Evolutionary conservation across 805 yeast genomes (phyloP).

Genomic region (Diddensiella transvaalensis): DNA sequence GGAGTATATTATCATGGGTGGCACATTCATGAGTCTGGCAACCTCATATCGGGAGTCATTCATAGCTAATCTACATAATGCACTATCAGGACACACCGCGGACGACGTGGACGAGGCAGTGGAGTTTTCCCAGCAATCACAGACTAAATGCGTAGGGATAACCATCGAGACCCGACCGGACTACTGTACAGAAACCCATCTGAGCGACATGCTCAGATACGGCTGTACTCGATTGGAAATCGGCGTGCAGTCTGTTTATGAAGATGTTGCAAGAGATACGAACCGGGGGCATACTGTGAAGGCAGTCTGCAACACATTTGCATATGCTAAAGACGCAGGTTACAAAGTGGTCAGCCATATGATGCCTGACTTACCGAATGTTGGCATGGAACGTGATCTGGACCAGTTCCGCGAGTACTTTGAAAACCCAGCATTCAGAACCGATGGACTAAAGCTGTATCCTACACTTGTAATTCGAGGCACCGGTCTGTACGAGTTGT

Average conservation of each 20-base stretch:
- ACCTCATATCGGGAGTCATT: slow-evolving; percentile 85
- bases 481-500: slow-evolving; percentile 91
- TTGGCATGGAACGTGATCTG: slow-evolving; percentile 96
- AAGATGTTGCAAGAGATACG: slow-evolving; percentile 97
- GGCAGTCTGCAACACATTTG: slow-evolving; percentile 93
- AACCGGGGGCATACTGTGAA: slow-evolving; percentile 97
- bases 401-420: slow-evolving; percentile 96
- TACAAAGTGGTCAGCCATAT: slow-evolving; percentile 96
- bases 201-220: slow-evolving; percentile 91
- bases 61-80: slow-evolving; percentile 88
- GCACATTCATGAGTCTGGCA: slow-evolving; percentile 95
- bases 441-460: slow-evolving; percentile 92
- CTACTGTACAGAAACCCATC: slow-evolving; percentile 92
- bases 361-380: slow-evolving; percentile 99
- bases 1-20: slow-evolving; percentile 98
- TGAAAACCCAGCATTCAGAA: slow-evolving; percentile 93
- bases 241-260: slow-evolving; percentile 96
- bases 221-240: slow-evolving; percentile 97
- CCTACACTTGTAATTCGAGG: slow-evolving; percentile 97
- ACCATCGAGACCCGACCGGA: slow-evolving; percentile 98
- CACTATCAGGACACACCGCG: slow-evolving; percentile 89
- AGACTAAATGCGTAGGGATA: slow-evolving; percentile 96
- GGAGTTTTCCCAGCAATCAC: slow-evolving; percentile 83
- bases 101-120: slow-evolving; percentile 87
- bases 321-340: slow-evolving; percentile 96